phyloP scores from a whole-genome alignment of 2,329 filamentous ascomycete genomes.

The Fusarium ambrosium region DNA sequence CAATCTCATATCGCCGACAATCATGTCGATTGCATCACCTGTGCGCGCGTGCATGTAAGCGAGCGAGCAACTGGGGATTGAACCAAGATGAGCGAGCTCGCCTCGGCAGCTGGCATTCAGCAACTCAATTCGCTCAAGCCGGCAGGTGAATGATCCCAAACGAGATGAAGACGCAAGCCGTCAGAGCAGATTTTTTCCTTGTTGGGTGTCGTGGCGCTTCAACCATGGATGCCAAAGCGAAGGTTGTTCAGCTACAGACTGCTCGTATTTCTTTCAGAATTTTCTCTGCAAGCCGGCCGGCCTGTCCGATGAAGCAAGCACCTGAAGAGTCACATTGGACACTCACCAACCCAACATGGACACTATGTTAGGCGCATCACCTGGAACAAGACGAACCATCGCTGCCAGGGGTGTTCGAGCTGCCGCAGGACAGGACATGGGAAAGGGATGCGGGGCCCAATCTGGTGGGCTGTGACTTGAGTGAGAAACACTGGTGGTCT shows the following conservation, averaged over 20 bases:
- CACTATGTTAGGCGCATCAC: slow-evolving; percentile 20
- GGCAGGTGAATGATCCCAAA: slow-evolving; percentile 33
- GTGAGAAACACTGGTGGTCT: slow-evolving; percentile 31
- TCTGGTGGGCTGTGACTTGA: slow-evolving; percentile 23
- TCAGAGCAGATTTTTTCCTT: slow-evolving; percentile 22
- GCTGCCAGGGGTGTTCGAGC: slow-evolving; percentile 37
- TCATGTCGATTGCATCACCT: slow-evolving; percentile 1
- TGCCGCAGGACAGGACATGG: slow-evolving; percentile 14
- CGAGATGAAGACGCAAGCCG: slow-evolving; percentile 33
- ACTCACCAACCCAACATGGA: slow-evolving; percentile 9
- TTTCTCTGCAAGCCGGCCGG: slow-evolving; percentile 9
- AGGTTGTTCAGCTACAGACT: slow-evolving; percentile 21
- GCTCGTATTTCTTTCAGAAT: background rate
- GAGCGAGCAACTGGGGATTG: slow-evolving; percentile 24
- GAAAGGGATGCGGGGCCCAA: slow-evolving; percentile 15
- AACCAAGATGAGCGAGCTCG: slow-evolving; percentile 20
- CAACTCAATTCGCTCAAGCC: slow-evolving; percentile 30
- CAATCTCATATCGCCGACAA: slow-evolving; percentile 35
- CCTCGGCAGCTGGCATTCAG: slow-evolving; percentile 24
- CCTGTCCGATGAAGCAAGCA: slow-evolving; percentile 30
- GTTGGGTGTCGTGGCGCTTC: slow-evolving; percentile 22
- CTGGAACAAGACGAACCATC: slow-evolving; percentile 38
- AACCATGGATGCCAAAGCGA: slow-evolving; percentile 19
- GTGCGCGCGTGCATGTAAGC: slow-evolving; percentile 15
- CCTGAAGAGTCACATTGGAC: slow-evolving; percentile 27